Base-by-base conservation (phyloP, 2,329 filamentous ascomycete genomes). In the Purpureocillium takamizusanense region DNA sequence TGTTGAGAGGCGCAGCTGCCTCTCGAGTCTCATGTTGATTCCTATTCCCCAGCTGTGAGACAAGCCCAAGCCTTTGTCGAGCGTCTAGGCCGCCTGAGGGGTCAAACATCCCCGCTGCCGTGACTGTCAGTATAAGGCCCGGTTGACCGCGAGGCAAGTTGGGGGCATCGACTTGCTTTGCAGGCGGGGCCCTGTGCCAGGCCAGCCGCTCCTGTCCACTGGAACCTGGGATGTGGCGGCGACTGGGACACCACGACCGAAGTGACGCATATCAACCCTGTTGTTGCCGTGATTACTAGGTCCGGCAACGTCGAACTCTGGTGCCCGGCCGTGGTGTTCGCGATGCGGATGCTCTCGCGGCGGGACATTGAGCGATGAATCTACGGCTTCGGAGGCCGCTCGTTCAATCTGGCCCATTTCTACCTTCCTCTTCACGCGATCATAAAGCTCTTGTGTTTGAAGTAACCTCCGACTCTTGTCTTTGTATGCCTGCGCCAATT, bases 381-480 rank as follows among this genome's bases (percentile, higher is more conserved):
- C 58, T n/a, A 62, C 53, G 11, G 55, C 58, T 30, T 75, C 65
- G 14, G 67, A 66, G 6, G 74, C 74, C 13, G 73, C 72, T 43
- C 66, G 63, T 45, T 74, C 69, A 23, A 78, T 68, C 14, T 78
- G 69, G 9, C 65, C 66, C 31, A 76, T 55, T 50, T 78, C 67
- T 2, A 67, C 68, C 41, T 67, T 71, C 33, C 70, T 62, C 50
- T 78, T 80, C 34, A 78, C 57, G 43, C 71, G 78, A 49, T 78
- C 73, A 44, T 80, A 80, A 2, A 78, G 61, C 44, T 78, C 74
- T 49, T 87, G 84, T 3, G 78, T 74, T 43, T 86, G 81, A 5
- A 78, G 61, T 3, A 85, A 70, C 41, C 80, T 83, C 34, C 74
- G 78, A 47, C 66, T 78, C 55, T 90, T 92, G 16, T 88, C 81